A percentile compares a stretch with the other conserved stretches of the same genome.
Conservation (phyloP, 345 rosid species). For the Brassica carinata region DNA sequence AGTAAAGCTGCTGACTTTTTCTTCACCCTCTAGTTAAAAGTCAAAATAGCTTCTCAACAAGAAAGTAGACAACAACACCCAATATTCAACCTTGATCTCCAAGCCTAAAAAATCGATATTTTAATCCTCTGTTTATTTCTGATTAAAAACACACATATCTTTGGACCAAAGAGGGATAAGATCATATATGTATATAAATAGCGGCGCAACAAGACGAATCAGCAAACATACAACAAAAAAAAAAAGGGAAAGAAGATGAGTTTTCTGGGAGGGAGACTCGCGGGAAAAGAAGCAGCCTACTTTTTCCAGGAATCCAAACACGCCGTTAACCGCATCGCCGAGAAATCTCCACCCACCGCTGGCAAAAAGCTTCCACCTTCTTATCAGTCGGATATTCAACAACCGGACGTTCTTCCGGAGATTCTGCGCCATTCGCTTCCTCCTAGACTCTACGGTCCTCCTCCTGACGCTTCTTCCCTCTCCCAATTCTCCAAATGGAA, state of each 20-base stretch:
- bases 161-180: neutral
- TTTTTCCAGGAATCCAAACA: slow-evolving; percentile 88
- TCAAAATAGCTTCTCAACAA: slow-evolving; percentile 37
- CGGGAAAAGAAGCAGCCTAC: slow-evolving; percentile 89
- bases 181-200: slow-evolving; percentile 11
- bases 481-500: slow-evolving; percentile 76
- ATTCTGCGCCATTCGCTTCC: slow-evolving; percentile 86
- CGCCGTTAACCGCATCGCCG: slow-evolving; percentile 78
- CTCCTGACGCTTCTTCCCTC: slow-evolving; percentile 61
- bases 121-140: neutral
- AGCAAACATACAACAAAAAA: neutral
- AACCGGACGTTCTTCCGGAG: slow-evolving; percentile 87
- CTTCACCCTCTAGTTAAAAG: slow-evolving; percentile 15
- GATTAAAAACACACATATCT: neutral
- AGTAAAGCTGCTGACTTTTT: slow-evolving; percentile 17
- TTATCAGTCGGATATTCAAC: slow-evolving; percentile 40
- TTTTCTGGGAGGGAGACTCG: slow-evolving; percentile 79
- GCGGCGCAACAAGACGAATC: slow-evolving; percentile 3
- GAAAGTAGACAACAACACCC: slow-evolving; percentile 13
- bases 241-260: slow-evolving; percentile 52
- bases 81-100: slow-evolving; percentile 30
- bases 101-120: slow-evolving; percentile 24
- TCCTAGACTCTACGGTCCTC: slow-evolving; percentile 52
- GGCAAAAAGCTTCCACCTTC: slow-evolving; percentile 38
- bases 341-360: slow-evolving; percentile 50